A percentile compares a stretch with the other conserved stretches of the same genome.
Evolutionary conservation across 257 asterid genomes (phyloP).

Genomic region (Primulina tabacum): DNA sequence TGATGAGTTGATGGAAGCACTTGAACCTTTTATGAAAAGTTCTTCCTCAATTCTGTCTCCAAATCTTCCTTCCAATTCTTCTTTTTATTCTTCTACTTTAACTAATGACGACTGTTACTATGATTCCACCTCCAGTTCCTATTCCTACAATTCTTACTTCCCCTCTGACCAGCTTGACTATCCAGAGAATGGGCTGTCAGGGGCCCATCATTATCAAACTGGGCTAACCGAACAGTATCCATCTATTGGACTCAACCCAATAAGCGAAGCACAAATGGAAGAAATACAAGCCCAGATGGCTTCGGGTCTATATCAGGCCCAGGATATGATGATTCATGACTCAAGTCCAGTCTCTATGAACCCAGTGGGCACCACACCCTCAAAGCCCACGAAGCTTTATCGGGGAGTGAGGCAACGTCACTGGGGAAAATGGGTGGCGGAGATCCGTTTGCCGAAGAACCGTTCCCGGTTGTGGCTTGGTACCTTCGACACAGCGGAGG

Average conservation of each 20-base stretch:
- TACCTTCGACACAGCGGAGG: constrained; percentile 92
- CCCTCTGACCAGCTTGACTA: constrained; percentile 26
- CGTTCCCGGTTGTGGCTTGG: constrained; percentile 95
- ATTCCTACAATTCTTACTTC: constrained; percentile 32
- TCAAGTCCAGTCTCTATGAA: constrained; percentile 64
- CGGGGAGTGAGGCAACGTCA: constrained; percentile 98
- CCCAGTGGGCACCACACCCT: constrained; percentile 48
- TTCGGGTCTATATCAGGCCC: constrained; percentile 27
- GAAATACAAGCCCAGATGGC: constrained; percentile 55
- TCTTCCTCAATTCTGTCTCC: constrained; percentile 50
- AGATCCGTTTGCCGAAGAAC: constrained; percentile 89
- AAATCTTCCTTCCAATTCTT: constrained; percentile 23
- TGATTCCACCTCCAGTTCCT: constrained; percentile 35
- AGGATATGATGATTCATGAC: constrained; percentile 31
- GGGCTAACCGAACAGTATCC: constrained; percentile 37
- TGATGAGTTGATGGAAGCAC: constrained; percentile 92
- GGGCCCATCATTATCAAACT: constrained; percentile 24
- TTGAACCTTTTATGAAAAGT: constrained; percentile 91
- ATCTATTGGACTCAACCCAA: constrained; percentile 45
- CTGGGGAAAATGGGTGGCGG: constrained; percentile 99
- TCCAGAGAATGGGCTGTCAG: constrained; percentile 29
- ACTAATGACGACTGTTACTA: constrained; percentile 20
- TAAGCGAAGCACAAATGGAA: constrained; percentile 46
- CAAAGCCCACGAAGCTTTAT: constrained; percentile 84
- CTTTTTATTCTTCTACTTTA: not conserved